A percentile compares a stretch with the other conserved stretches of the same genome.
Conservation (phyloP, 2,329 filamentous ascomycete species). For the Cordyceps pruinosa region DNA sequence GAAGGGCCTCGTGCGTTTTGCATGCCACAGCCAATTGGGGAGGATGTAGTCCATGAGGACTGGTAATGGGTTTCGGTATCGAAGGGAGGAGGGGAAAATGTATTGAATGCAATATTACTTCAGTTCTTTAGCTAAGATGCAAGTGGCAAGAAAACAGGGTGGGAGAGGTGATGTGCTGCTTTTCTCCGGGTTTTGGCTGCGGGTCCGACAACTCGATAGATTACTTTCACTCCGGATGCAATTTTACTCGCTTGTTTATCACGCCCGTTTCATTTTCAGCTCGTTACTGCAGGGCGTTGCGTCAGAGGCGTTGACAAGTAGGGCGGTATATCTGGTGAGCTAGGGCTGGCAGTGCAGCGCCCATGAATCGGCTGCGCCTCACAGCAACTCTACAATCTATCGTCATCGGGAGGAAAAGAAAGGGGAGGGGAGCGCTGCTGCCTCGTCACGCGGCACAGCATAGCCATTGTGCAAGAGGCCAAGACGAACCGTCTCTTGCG, state of each 20-base stretch:
- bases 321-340: not conserved
- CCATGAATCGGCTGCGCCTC: not conserved
- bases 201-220: too few species aligned
- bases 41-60: too few species aligned
- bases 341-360: not conserved
- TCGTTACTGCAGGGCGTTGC: not conserved
- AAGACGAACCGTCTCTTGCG: too few species aligned
- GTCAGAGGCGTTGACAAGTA: not conserved
- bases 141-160: not conserved
- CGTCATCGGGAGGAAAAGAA: not conserved
- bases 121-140: not conserved
- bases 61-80: not conserved
- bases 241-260: not conserved
- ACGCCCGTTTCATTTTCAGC: not conserved
- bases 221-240: not conserved
- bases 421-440: not conserved
- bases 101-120: not conserved
- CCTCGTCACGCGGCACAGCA: not conserved
- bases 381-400: not conserved
- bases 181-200: not conserved
- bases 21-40: rapidly evolving
- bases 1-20: not conserved
- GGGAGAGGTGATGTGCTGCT: not conserved
- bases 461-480: too few species aligned
- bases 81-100: too few species aligned